Evolutionary conservation across 495 filamentous ascomycete species (phyloP), one percentile per base, ranked within the genome.

Genomic region (Arthonia radiata): DNA sequence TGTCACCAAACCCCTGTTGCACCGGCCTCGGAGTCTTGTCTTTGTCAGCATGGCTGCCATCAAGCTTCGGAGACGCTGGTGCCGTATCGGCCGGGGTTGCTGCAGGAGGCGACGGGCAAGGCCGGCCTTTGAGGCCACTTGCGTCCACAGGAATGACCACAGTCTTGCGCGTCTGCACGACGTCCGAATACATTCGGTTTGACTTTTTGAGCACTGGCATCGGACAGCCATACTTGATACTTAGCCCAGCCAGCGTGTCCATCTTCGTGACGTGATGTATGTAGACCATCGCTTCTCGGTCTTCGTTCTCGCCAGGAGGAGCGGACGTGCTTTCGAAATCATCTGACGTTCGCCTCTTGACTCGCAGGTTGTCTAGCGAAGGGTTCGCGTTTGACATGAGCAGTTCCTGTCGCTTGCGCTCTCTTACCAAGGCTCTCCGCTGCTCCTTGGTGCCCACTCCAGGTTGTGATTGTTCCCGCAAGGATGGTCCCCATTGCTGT

Each of bases 101-200:
- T 14, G 17, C 25, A 4, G 26, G 26, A 4, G 38, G 38, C 8
- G 39, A 48, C 17, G 39, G 10, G 15, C 53, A 35, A 14, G 46
- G 53, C 22, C 68, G 61, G 7, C 86, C 86, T 39, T 81, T 82
- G 18, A 81, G 61, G 13, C 67, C 67, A 44, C 86, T 93, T 6
- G 74, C 73, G 41, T 92, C 86, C 8, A 94, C 80, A 2, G 86
- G 86, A 15, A 97, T 47, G 5, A 90, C 54, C 10, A 97, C 57
- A 12, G 61, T 67, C 36, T 78, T 77, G 22, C 80, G 67, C 28
- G 65, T 61, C 42, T 92, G 82, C 18, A 92, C 72, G 30, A 62
- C 71, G 42, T 93, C 89, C 32, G 77, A 77, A 5, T 78, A 76
- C 86, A 86, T 94, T 11, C 83, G 66, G 41, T 97, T 97, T 15